Base-by-base conservation (phyloP, 768 basidiomycete species). In the Boletus rubescentipes region DNA sequence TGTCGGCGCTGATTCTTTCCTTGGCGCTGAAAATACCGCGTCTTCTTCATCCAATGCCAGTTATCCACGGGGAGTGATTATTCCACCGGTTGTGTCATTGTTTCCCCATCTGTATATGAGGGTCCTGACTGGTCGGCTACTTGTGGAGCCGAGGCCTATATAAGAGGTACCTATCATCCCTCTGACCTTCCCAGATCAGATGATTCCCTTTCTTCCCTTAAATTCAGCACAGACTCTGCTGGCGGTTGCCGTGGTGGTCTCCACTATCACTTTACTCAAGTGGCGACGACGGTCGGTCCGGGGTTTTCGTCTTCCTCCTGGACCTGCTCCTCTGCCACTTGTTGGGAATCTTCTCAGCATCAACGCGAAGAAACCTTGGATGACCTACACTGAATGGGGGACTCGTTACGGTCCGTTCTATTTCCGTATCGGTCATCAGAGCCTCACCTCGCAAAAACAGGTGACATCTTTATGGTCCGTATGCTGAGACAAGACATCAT, bases 401-500 rank as follows among this genome's bases (percentile, higher is more conserved):
- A 36, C 30, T 51, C 58, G 26, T 32, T 65, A 65, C 8, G 61
- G 64, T 66, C 5, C 5, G 54, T 11, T 26, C 34, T 12, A 3
- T 10, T 45, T 2, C 15, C 30, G 14, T 14, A 15, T 31, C 14
- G 5, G 2, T 30, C 5, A 7, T 12, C n/a, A 11, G 40, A 29
- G 4, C 6, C 38, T 49, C 26, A 57, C 18, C 31, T 40, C 15
- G 6, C 10, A n/a, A n/a, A 2, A 9, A 46, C 26, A 66, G 64
- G 65, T 3, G 54, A 59, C 36, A 53, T 67, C 11, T 58, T 64
- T 11, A 64, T 46, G 50, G 36, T 66, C n/a, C 57, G 57, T 40
- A 52, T 64, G 9, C 38, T 66, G 10, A 61, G 54, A 21, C 59
- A 64, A 46, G 60, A 64, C 32, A 55, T 63, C 34, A 51, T 68